Evolutionary conservation across 495 filamentous ascomycete genomes (phyloP).

Genomic region (Haplographium delicatum): DNA sequence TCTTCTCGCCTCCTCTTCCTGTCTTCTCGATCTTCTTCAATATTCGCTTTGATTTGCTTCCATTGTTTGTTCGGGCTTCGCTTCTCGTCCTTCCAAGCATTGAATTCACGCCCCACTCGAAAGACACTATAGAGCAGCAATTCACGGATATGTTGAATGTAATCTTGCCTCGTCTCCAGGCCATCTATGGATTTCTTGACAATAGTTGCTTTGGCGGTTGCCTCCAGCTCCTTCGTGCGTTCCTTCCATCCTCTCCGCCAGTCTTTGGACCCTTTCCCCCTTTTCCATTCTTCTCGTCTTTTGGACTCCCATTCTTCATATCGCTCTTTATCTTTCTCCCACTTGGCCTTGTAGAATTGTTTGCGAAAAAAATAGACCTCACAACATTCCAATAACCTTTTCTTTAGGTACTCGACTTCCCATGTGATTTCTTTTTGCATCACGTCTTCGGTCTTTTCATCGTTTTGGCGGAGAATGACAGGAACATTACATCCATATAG

Average conservation of each 20-base stretch:
- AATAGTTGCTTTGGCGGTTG: not conserved
- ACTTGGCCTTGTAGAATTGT: too few relatives aligned
- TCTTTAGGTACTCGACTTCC: not conserved
- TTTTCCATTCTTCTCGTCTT: constrained; percentile 26
- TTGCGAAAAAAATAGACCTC: too few relatives aligned
- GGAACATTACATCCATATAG: constrained; percentile 26
- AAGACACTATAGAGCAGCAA: too few relatives aligned
- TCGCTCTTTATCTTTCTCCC: not conserved
- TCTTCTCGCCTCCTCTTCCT: too few relatives aligned
- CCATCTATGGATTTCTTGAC: too few relatives aligned
- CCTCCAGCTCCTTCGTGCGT: not conserved
- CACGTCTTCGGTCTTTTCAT: not conserved
- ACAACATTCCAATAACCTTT: not conserved
- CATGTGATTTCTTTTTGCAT: not conserved
- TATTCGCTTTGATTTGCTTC: too few relatives aligned
- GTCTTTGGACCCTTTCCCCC: constrained; percentile 2
- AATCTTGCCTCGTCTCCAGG: too few relatives aligned
- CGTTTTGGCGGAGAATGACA: not conserved
- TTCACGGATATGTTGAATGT: too few relatives aligned
- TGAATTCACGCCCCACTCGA: too few relatives aligned
- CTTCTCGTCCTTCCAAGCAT: too few relatives aligned
- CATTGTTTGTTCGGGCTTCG: too few relatives aligned
- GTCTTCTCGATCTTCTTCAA: too few relatives aligned
- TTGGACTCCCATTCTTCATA: not conserved
- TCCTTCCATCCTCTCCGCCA: not conserved